A percentile compares a stretch with the other conserved stretches of the same genome.
Conservation (phyloP, 768 basidiomycete genomes). For the Termitomyces sp. region DNA sequence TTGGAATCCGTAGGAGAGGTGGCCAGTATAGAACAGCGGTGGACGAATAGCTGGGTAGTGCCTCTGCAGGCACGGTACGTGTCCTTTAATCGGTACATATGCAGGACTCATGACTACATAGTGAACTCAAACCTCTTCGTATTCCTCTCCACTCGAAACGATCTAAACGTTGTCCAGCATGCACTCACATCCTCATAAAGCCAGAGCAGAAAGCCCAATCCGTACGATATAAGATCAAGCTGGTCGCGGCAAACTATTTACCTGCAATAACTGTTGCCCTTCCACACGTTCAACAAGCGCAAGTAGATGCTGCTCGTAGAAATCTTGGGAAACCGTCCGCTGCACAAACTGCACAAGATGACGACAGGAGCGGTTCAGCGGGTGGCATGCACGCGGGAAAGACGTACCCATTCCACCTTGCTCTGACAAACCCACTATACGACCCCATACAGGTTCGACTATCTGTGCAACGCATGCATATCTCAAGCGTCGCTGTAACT, state of each 20-base stretch:
- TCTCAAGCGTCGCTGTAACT: slow-evolving; percentile 31
- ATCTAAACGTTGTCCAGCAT: slow-evolving; percentile 91
- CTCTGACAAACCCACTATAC: slow-evolving; percentile 91
- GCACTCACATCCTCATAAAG: slow-evolving; percentile 95
- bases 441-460: slow-evolving; percentile 93
- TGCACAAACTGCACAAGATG: slow-evolving; percentile 28
- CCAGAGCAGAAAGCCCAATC: slow-evolving; percentile 97
- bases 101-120: slow-evolving; percentile 21
- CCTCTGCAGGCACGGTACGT: slow-evolving; percentile 62
- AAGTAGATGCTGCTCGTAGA: slow-evolving; percentile 37
- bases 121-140: slow-evolving; percentile 81
- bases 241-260: slow-evolving; percentile 91
- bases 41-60: slow-evolving; percentile 74
- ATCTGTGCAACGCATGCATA: slow-evolving; percentile 65
- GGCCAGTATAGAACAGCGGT: slow-evolving; percentile 71
- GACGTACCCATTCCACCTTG: slow-evolving; percentile 84
- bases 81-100: background rate
- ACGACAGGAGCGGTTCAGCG: slow-evolving; percentile 25
- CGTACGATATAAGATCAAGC: slow-evolving; percentile 94
- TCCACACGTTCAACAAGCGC: slow-evolving; percentile 45
- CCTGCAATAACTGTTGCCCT: slow-evolving; percentile 76
- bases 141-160: slow-evolving; percentile 91
- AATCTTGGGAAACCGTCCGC: slow-evolving; percentile 33
- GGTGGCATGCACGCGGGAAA: slow-evolving; percentile 63
- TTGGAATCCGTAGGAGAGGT: slow-evolving; percentile 59